Base-by-base conservation (phyloP, 345 rosid species). In the Lenwebbia sp. region DNA sequence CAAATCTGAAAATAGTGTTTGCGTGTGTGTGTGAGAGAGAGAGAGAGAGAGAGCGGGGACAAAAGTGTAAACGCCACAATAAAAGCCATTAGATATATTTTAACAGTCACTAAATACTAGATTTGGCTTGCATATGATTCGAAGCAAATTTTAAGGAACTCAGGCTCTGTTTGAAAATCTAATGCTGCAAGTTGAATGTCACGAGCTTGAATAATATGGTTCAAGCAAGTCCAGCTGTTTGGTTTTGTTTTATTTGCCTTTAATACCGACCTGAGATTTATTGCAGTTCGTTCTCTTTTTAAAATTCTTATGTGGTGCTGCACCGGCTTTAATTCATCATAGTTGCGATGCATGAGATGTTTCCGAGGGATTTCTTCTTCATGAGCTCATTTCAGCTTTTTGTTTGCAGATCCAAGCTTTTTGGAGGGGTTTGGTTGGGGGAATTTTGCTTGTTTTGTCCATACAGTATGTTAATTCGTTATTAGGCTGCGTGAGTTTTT, bases 391-490 rank as follows among this genome's bases (percentile, higher is more conserved):
- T 28, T 83, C 57, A 52, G 84, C 58, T 83, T 83, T 83, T 82
- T 54, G 87, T 88, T 88, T 91, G 90, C 95, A 97, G 97, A 84
- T 92, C 84, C 92, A 89, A 88, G 92, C 86, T 83, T 85, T 92
- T 84, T 84, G 92, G 30, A 90, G 87, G 92, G 94, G 96, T 86
- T 89, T 95, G 82, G 89, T 88, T 83, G 98, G 95, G 83, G 99
- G 98, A 88, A 88, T 90, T 55, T 40, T 87, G 87, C 94, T 97
- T 54, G 96, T 94, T 78, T 53, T 90, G 37, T 78, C 91, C 83
- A 94, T 97, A 89, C 96, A 96, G 86, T 92, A 87, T 49, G 84
- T 90, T 85, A 96, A 97, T 90, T 92, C 91, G 40, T 85, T 90
- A 49, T 56, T 94, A 84, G 97, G 98, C 88, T 94, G 92, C 51